Conservation (phyloP, 257 asterid species). For the Linaria vulgaris region DNA sequence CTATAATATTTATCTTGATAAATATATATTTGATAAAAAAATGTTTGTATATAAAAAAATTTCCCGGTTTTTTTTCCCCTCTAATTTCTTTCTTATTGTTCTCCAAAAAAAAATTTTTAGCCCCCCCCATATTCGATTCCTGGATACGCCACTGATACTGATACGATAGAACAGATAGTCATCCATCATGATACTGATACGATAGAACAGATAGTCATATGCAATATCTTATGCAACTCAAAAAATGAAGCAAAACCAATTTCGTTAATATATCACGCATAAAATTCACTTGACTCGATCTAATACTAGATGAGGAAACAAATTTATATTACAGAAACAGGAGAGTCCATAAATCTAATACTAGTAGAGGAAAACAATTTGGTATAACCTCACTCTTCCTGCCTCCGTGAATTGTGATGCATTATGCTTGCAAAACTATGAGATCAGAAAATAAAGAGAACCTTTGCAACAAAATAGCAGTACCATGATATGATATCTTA, state of each 20-base stretch:
- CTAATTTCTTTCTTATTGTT: too few species aligned
- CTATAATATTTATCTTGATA: too few species aligned
- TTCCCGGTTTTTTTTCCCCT: too few species aligned
- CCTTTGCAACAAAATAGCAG: constrained; percentile 16
- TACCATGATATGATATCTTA: constrained; percentile 22
- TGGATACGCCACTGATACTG: too few species aligned
- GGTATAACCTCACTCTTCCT: constrained; percentile 22
- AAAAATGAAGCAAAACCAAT: constrained; percentile 28
- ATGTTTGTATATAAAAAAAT: too few species aligned
- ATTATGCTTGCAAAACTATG: constrained; percentile 14
- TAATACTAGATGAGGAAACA: constrained; percentile 13
- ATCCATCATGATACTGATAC: background rate
- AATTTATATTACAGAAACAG: constrained; percentile 15
- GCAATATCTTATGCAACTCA: constrained; percentile 5
- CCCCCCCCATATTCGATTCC: too few species aligned
- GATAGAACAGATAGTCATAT: background rate
- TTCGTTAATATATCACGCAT: constrained; percentile 20
- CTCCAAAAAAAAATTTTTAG: too few species aligned
- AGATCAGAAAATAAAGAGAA: constrained; percentile 1
- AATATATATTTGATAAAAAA: too few species aligned
- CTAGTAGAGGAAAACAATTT: too few species aligned
- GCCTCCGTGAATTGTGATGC: constrained; percentile 23
- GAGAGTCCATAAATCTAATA: background rate
- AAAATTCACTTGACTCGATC: constrained; percentile 27
- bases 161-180: background rate